Evolutionary conservation across 805 yeast species (phyloP), one percentile per base, ranked within the genome.

Genomic region (Wickerhamiella occidentalis): DNA sequence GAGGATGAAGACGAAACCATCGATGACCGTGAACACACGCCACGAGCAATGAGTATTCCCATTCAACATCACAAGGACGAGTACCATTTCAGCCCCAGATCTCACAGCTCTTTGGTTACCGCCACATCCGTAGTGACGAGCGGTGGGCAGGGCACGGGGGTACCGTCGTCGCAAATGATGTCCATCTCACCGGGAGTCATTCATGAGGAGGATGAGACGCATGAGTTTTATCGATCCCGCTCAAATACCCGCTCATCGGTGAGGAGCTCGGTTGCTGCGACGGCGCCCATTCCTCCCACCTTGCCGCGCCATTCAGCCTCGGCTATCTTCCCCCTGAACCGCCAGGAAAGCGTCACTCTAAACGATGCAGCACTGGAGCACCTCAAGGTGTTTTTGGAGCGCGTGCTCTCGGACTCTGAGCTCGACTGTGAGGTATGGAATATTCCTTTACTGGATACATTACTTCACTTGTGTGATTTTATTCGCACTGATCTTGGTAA

Each of bases 361-460:
- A 63, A 61, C 52, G 56, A 59, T 18, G 68, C 68, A 12, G 54
- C 64, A 22, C 53, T 61, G 18, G 36, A 54, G 33, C 66, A 65
- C 52, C 55, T 63, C 1, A 44, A 56, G 25, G 40, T 53, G 13
- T 64, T 62, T 30, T 49, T 64, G 29, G 55, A 55, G 23, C 65
- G 64, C 53, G 56, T 65, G 25, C 56, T 66, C 13, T 44, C 47
- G 9, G 64, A 64, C 44, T 56, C 60, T 38, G 63, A 58, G 28
- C 53, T 66, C 6, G 65, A 74, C 40, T 62, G 66, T 7, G 72
- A 68, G 0, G 61, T 64, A n/a, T 92, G 97, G 97, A 65, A 68
- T 2, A 70, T 79, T 6, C 62, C 87, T 12, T 66, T 72, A 23
- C n/a, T 22, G 23, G 42, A 45, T 3, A 21, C 40, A 5, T 19